Conservation (phyloP, 2,329 filamentous ascomycete species). For the Stromatinia cepivora region DNA sequence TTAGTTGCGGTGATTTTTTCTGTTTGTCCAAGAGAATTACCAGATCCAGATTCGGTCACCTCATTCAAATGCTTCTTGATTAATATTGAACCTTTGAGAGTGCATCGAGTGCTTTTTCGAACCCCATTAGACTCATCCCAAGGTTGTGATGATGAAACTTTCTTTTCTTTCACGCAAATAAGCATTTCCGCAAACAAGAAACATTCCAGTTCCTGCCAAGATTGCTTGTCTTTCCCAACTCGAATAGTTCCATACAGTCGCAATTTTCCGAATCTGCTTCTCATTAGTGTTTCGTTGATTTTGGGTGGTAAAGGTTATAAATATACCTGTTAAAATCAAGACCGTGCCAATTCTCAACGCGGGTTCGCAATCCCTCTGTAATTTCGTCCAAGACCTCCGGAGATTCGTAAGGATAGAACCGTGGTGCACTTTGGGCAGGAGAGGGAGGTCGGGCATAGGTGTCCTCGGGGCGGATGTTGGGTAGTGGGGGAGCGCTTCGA, state of each 20-base stretch:
- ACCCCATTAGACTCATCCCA: conserved; percentile 63
- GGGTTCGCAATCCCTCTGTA: conserved; percentile 77
- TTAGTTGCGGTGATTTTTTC: conserved; percentile 42
- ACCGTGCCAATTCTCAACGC: conserved; percentile 99
- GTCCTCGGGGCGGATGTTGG: conserved; percentile 52
- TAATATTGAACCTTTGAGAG: conserved; percentile 93
- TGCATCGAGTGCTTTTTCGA: conserved; percentile 73
- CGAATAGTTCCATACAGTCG: conserved; percentile 85
- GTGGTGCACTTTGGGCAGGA: conserved; percentile 51
- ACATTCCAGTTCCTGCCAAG: conserved; percentile 97
- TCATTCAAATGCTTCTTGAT: conserved; percentile 98
- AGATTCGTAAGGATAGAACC: conserved; percentile 71
- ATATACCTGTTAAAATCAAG: conserved; percentile 79
- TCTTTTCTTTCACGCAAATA: conserved; percentile 99
- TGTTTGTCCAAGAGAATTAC: conserved; percentile 41
- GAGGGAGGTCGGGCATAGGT: conserved; percentile 58
- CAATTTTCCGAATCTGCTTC: conserved; percentile 79
- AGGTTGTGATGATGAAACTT: conserved; percentile 57
- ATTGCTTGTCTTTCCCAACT: conserved; percentile 92
- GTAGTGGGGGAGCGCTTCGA: conserved; percentile 51
- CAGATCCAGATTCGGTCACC: conserved; percentile 67
- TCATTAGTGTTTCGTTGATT: conserved; percentile 36
- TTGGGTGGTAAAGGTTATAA: neutral
- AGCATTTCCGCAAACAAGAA: conserved; percentile 98
- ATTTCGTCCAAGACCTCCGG: conserved; percentile 77